These are phyloP conservation scores for Trifolium fragiferum DNA, from an alignment of 306 rosid genomes.

Conservation along the genomic window DNA sequence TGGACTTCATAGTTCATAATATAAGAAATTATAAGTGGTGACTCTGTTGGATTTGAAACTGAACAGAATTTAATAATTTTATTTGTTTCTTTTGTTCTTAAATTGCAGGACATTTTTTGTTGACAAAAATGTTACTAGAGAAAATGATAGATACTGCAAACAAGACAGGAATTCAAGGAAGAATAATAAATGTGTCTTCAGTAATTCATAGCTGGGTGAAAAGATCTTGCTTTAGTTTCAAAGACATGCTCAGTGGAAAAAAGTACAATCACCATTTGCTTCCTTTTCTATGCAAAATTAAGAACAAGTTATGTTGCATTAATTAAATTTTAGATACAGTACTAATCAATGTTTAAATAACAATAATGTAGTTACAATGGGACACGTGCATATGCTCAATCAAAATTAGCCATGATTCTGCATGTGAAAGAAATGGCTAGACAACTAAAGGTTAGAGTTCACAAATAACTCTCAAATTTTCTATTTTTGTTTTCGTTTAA, in stretches of 20 bases:
- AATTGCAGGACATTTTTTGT: slow-evolving; percentile 76
- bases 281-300: slow-evolving; percentile 20
- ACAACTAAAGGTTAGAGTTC: slow-evolving; percentile 74
- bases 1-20: too few relatives aligned
- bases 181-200: slow-evolving; percentile 85
- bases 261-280: slow-evolving; percentile 47
- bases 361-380: slow-evolving; percentile 80
- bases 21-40: too few relatives aligned
- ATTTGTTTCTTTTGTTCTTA: background rate
- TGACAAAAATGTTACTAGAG: slow-evolving; percentile 82
- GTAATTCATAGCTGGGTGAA: slow-evolving; percentile 87
- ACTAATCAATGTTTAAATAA: slow-evolving; percentile 15
- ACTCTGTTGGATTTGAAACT: background rate
- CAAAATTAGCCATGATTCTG: slow-evolving; percentile 82
- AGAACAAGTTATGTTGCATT: slow-evolving; percentile 1
- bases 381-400: slow-evolving; percentile 85
- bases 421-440: slow-evolving; percentile 83
- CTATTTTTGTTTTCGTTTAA: background rate
- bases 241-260: slow-evolving; percentile 69
- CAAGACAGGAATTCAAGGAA: slow-evolving; percentile 83
- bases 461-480: background rate
- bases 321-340: background rate
- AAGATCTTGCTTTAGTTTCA: slow-evolving; percentile 65
- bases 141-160: slow-evolving; percentile 87
- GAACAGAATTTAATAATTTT: too few relatives aligned